Evolutionary conservation across 2,329 filamentous ascomycete genomes (phyloP), one percentile per base, ranked within the genome.

Genomic region (Penicillium sp.): DNA sequence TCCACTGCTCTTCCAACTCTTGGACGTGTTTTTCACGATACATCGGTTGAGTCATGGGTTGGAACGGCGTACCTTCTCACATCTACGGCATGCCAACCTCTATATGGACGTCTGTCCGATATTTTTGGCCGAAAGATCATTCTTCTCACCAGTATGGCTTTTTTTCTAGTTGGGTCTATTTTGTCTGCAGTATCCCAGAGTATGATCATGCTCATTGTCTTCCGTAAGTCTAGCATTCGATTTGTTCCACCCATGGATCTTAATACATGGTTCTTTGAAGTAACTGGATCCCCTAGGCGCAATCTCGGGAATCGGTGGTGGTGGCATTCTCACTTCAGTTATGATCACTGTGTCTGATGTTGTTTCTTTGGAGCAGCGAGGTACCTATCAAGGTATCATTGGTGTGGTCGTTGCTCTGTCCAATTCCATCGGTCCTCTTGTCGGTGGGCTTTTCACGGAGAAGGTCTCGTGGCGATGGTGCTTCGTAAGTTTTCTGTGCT

Each of bases 61-160:
- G 87, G 86, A 1, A 89, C 86, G 4, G 83, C 83, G 18, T 90
- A 88, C 61, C 76, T 90, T 2, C 77, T 90, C 1, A 82, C 85
- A 2, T 84, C 82, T 51, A 86, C 85, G 0, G 80, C 82, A 14
- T 87, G 86, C 58, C 83, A 85, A 63, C 82, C 86, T 57, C 75
- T 88, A 1, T 86, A 86, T 66, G 84, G 85, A 18, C 77, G 83
- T 0, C 62, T 85, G 4, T 85, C 82, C 1, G 83, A 86, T 65
- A 80, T 85, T 1, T 79, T 85, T 46, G 82, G 83, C 25, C 77
- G 84, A 29, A 86, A 86, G 66, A 75, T 77, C 5, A 75, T 87
- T 4, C 81, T 82, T 12, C 29, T 52, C 3, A 40, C 26, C 22
- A 52, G 50, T 27, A 46, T 52, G 41, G 31, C 15, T 3, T 37